Evolutionary conservation across 108 stramenopile species (phyloP).

Genomic region (Skeletonema costatum): DNA sequence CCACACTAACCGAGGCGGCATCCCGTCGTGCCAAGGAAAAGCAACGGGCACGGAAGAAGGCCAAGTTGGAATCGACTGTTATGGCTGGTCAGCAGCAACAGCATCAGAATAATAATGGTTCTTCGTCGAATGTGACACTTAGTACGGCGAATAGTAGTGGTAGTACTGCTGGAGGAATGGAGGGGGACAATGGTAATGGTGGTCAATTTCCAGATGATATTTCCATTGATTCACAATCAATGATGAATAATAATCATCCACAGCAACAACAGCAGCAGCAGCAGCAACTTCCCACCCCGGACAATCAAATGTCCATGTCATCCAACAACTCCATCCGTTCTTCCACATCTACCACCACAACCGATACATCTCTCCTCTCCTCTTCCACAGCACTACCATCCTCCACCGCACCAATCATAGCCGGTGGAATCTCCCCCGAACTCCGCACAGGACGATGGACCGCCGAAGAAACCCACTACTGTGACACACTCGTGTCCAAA

Average conservation of each 20-base stretch:
- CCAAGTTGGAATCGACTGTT: constrained; percentile 30
- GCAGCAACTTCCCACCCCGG: neutral
- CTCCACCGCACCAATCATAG: neutral
- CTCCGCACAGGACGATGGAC: constrained; percentile 85
- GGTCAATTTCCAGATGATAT: neutral
- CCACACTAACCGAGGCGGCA: constrained; percentile 9
- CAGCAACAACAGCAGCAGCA: neutral
- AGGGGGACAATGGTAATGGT: neutral
- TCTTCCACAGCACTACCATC: neutral
- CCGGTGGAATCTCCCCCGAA: constrained; percentile 15
- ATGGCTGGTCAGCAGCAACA: neutral
- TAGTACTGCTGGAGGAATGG: constrained; percentile 24
- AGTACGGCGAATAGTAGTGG: no score
- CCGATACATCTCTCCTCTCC: neutral
- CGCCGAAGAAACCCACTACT: constrained; percentile 74
- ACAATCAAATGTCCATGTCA: neutral
- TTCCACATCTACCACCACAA: neutral
- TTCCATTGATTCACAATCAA: neutral
- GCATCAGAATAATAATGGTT: neutral
- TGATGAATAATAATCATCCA: no score
- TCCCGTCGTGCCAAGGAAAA: constrained; percentile 41
- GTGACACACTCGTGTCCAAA: constrained; percentile 78
- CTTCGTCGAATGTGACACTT: neutral
- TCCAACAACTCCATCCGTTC: neutral
- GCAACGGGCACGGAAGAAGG: constrained; percentile 55